Percentiles rank a stretch among this genome's conserved stretches.
Evolutionary conservation across 306 rosid species (phyloP).

Genomic region (Macrotyloma uniflorum): DNA sequence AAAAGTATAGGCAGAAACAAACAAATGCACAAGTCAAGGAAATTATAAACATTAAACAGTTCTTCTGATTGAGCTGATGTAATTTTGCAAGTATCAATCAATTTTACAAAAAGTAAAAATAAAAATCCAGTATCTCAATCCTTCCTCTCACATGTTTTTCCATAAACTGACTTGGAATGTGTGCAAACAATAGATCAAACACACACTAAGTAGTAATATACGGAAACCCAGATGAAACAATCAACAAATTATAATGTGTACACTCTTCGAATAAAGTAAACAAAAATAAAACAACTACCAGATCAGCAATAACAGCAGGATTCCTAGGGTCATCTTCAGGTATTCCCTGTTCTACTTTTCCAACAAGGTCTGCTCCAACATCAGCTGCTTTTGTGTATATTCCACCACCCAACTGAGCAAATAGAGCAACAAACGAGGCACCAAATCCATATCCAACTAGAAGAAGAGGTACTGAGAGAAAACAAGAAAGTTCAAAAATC

Average conservation of each 20-base stretch:
- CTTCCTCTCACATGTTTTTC: no score
- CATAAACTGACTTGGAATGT: no score
- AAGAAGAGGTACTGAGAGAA: conserved; percentile 91
- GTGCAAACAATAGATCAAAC: no score
- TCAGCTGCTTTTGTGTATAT: conserved; percentile 98
- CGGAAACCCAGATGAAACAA: conserved; percentile 24
- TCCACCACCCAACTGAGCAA: conserved; percentile 99
- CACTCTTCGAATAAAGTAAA: conserved; percentile 25
- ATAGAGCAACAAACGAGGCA: conserved; percentile 96
- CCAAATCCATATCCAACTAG: conserved; percentile 99
- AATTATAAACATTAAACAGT: not conserved
- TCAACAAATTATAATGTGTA: conserved; percentile 1
- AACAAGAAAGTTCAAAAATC: conserved; percentile 38
- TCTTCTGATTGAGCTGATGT: conserved; percentile 17
- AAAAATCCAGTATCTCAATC: not conserved
- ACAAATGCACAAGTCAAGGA: conserved; percentile 14
- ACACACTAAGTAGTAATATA: not conserved
- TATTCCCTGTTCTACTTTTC: conserved; percentile 98
- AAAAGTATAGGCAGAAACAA: conserved; percentile 29
- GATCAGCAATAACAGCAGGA: conserved; percentile 99
- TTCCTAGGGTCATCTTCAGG: conserved; percentile 99
- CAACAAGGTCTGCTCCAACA: conserved; percentile 99
- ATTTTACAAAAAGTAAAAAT: not conserved
- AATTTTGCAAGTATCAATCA: conserved; percentile 16
- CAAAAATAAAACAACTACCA: conserved; percentile 61